Percentiles rank a stretch among this genome's conserved stretches.
These are phyloP conservation scores for Dryas octopetala DNA, from an alignment of 306 rosid genomes.

Conservation along the genomic window DNA sequence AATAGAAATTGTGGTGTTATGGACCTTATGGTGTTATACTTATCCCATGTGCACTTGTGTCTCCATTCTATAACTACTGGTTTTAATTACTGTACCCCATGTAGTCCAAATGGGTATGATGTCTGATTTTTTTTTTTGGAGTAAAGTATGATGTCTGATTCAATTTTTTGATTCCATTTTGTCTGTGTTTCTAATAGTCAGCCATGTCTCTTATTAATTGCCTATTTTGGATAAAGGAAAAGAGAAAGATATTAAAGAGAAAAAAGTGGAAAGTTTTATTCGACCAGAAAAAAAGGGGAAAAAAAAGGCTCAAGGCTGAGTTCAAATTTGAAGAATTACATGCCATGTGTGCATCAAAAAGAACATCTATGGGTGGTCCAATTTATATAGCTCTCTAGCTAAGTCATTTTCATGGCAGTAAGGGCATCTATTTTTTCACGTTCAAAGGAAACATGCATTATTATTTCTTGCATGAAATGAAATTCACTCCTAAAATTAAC, in stretches of 20 bases:
- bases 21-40: not conserved
- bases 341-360: not conserved
- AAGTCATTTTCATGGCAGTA: not conserved
- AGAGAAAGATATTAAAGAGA: not conserved
- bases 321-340: too few relatives aligned
- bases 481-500: conserved; percentile 1
- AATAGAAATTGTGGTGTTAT: too few relatives aligned
- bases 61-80: not conserved
- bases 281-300: not conserved
- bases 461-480: conserved; percentile 27
- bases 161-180: too few relatives aligned
- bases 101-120: not conserved
- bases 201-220: not conserved
- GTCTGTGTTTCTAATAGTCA: not conserved
- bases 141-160: too few relatives aligned
- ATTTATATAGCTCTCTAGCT: too few relatives aligned
- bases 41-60: not conserved
- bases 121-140: too few relatives aligned
- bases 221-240: not conserved
- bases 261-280: too few relatives aligned
- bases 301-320: too few relatives aligned
- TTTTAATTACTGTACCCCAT: not conserved
- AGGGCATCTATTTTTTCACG: conserved; percentile 16
- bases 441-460: conserved; percentile 23
- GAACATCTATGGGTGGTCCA: not conserved